Evolutionary conservation across 768 basidiomycete species (phyloP), one percentile per base, ranked within the genome.

Genomic region (Suillus brevipes): DNA sequence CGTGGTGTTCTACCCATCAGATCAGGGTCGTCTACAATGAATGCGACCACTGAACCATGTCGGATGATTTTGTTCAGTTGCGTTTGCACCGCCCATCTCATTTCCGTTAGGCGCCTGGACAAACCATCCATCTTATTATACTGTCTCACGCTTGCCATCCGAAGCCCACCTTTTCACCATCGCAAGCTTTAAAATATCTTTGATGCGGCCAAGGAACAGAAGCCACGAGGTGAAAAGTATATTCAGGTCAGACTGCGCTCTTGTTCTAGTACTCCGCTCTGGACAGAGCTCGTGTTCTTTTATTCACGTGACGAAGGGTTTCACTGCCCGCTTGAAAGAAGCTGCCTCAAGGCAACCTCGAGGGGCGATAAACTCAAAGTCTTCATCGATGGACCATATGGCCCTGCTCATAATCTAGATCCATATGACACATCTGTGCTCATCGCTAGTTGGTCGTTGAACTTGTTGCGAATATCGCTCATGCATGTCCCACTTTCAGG

Each of bases 121-220:
- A 88, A 71, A 80, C 78, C 49, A 82, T 78, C 7, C 87, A 81
- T 68, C 75, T 88, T 20, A 78, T 77, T 12, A 75, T 87, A 64
- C 84, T 84, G 75, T 84, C 8, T 82, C 82, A 18, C 64, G 66
- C 2, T 68, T 78, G 14, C 80, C 82, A 8, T 79, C 82, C 49
- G 82, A 88, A 70, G 75, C 83, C 14, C 86, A 87, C 65, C 87
- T 86, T 9, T 87, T 88, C 71, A 85, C 86, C 0, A 86, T 88
- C 58, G 78, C 85, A 2, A 82, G 77, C 13, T 71, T 61, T 65
- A 68, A 3, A 36, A 47, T 5, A 62, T 72, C 10, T 70, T 66
- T 47, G 61, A 55, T 62, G 34, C 25, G 7, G n/a, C 38, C 12
- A 10, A 55, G 6, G 60, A 16, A 28, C 25, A 25, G 47, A 13